Evolutionary conservation across 2,329 filamentous ascomycete genomes (phyloP), one percentile per base, ranked within the genome.

Genomic region (Dactylellina cionopaga): DNA sequence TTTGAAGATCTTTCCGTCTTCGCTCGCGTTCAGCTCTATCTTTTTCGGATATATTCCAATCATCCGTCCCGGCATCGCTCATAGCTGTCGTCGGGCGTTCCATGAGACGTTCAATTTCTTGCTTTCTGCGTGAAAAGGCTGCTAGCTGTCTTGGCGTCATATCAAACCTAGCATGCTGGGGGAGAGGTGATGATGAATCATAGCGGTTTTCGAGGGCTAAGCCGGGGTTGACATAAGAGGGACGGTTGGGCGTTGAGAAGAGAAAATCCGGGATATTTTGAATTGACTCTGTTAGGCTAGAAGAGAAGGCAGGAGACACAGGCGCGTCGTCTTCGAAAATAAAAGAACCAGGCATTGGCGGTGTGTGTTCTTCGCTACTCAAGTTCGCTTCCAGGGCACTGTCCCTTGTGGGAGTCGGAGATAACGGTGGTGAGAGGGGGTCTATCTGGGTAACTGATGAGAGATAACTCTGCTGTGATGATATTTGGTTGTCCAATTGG

Each of bases 241-340:
- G 69, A 10, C 62, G 46, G 22, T 11, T 41, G 15, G 69, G 69
- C 13, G 69, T 73, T 13, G 60, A 60, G 37, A 59, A 65, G 19
- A 73, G 24, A 31, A 65, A 60, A 49, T 73, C 69, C 1, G 54
- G 19, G 10, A 66, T 44, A n/a, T 47, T 54, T 51, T 52, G 62
- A 15, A 59, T 60, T 11, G 69, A 66, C 27, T 73, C 69, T 15
- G 46, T 60, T 6, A 65, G 22, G 6, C 52, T 54, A 11, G 59
- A 72, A 22, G 69, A 73, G 37, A 73, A 73, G 1, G 60, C 13
- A 3, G 69, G 69, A 4, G 69, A 73, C 29, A 31, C 25, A 15
- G 69, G 69, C 33, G 25, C 27, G 1, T 73, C 69, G 10, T 60
- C 60, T 43, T 73, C 69, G n/a, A 73, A 73, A n/a, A 73, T 47